Base-by-base conservation (phyloP, 257 asterid genomes). In the Solanum paucissectum region DNA sequence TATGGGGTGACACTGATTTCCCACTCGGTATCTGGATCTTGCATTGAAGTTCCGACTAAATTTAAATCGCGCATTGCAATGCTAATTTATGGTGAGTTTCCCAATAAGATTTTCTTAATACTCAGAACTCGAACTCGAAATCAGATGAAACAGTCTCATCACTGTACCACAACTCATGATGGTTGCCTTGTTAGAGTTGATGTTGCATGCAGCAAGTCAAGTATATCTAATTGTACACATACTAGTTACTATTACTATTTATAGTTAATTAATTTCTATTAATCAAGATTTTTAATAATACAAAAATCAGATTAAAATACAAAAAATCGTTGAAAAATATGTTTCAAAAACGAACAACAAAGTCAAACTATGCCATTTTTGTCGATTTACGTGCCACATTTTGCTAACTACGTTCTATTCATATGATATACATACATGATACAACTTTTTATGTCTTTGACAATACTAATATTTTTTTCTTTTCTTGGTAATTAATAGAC, bases 1-100 rank as follows among this genome's bases (percentile, higher is more conserved):
- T 52, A 49, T 49, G 20, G 8, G 7, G 8, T 52, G 23, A 52
- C 23, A 16, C 0, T 52, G 2, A 52, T 52, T 16, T 18, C 4
- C n/a, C 4, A 52, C 4, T 0, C 23, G 16, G n/a, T 52, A 52
- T 2, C 21, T 2, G 0, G 1, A 6, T 20, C 23, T 1, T 18
- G 0, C 2, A 18, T 52, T 16, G 1, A 18, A 18, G 10, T 9
- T 1, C 0, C 4, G 9, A 18, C 1, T 52, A 18, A 52, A 52
- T 52, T 52, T 52, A 52, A 52, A 52, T 52, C 0, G 9, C 9
- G 0, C 23, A 52, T 18, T 52, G 10, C 2, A 18, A 18, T 6
- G 21, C 9, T 18, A 2, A 49, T 49, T 49, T 14, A 3, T 14
- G 7, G 9, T 52, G n/a, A 52, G 1, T 52, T 20, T 18, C 4